Evolutionary conservation across 1,284 basidiomycete genomes (phyloP).

Genomic region (Microstroma glucosiphilum): DNA sequence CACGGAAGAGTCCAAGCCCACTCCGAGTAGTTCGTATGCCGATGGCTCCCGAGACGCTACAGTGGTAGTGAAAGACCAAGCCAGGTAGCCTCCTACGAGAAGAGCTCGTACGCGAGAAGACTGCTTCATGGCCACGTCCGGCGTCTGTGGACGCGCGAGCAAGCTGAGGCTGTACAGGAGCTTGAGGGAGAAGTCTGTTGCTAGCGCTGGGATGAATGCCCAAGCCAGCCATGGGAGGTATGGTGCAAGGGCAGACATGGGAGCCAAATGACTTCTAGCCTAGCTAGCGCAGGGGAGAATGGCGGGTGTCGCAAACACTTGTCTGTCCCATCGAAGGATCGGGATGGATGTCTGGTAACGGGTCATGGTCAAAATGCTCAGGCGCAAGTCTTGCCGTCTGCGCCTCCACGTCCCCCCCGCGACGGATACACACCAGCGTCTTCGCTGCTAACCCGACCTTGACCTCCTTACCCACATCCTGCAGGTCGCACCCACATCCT

Average conservation of each 20-base stretch:
- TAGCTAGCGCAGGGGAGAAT: too few relatives aligned
- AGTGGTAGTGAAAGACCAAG: slow-evolving; percentile 62
- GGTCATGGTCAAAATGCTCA: too few relatives aligned
- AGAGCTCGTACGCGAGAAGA: slow-evolving; percentile 50
- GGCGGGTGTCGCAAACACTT: too few relatives aligned
- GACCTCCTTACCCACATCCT: too few relatives aligned
- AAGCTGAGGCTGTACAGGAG: neutral
- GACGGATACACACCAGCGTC: too few relatives aligned
- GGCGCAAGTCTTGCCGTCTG: too few relatives aligned
- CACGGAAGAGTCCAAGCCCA: slow-evolving; percentile 62
- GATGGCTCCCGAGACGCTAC: slow-evolving; percentile 60
- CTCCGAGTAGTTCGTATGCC: slow-evolving; percentile 69
- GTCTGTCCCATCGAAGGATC: too few relatives aligned
- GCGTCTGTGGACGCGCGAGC: neutral
- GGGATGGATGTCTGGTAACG: too few relatives aligned
- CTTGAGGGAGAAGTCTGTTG: neutral
- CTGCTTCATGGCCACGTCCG: slow-evolving; percentile 13
- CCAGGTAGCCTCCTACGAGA: slow-evolving; percentile 65
- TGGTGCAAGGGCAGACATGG: neutral
- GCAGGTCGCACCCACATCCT: too few relatives aligned
- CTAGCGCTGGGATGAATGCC: neutral
- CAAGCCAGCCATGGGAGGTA: slow-evolving; percentile 3
- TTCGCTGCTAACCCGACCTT: too few relatives aligned
- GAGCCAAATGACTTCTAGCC: neutral
- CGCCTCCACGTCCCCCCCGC: too few relatives aligned